These are phyloP conservation scores for Prosopis cineraria DNA, from an alignment of 306 rosid genomes.

Conservation along the genomic window DNA sequence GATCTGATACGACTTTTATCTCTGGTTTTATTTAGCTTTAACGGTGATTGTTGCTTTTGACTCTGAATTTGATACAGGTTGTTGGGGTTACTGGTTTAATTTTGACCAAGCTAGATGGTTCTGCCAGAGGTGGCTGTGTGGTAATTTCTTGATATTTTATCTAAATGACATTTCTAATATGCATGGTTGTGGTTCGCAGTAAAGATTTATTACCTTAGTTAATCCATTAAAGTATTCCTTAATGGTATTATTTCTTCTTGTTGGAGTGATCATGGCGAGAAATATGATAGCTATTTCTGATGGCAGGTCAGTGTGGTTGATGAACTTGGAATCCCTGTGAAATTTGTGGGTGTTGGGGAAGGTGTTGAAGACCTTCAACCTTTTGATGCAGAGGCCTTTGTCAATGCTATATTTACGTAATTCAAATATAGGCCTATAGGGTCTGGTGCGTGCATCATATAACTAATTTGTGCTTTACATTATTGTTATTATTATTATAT, in stretches of 20 bases:
- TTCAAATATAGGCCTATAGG: neutral
- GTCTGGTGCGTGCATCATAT: constrained; percentile 33
- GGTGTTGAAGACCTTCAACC: constrained; percentile 93
- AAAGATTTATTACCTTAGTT: neutral
- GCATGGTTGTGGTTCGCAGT: neutral
- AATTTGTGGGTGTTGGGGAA: constrained; percentile 97
- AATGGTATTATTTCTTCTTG: constrained; percentile 7
- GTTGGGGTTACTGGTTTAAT: constrained; percentile 92
- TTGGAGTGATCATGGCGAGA: constrained; percentile 7
- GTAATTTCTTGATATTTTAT: constrained; percentile 50
- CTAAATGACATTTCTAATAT: constrained; percentile 11
- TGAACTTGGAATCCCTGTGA: constrained; percentile 95
- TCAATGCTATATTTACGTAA: constrained; percentile 80
- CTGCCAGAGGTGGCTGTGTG: constrained; percentile 99
- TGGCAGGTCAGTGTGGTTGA: constrained; percentile 93
- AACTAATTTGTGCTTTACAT: neutral
- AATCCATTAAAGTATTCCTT: neutral
- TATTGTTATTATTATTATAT: too few species aligned
- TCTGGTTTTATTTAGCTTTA: neutral
- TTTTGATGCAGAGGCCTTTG: constrained; percentile 93
- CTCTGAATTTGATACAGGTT: constrained; percentile 54
- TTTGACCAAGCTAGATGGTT: constrained; percentile 92
- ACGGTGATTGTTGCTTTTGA: constrained; percentile 23
- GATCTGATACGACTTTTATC: neutral
- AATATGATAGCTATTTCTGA: constrained; percentile 20